Evolutionary conservation across 495 filamentous ascomycete species (phyloP).

Genomic region (Aspergillus funiculosus): DNA sequence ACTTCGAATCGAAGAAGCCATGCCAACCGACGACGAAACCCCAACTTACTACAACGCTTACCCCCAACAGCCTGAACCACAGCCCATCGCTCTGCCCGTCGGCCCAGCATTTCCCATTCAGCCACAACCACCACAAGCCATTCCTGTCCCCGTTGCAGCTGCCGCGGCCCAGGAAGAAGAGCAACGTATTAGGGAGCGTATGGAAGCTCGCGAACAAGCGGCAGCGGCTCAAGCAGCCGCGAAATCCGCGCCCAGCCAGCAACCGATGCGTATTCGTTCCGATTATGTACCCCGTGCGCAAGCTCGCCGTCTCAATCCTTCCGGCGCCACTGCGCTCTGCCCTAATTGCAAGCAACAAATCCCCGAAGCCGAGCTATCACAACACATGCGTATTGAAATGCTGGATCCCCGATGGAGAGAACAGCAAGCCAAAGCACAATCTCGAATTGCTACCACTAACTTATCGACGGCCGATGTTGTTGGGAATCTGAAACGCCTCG

Average conservation of each 20-base stretch:
- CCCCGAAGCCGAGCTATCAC: conserved; percentile 76
- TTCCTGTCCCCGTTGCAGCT: conserved; percentile 19
- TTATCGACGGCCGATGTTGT: conserved; percentile 82
- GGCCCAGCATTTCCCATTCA: conserved; percentile 35
- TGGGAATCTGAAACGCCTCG: conserved; percentile 92
- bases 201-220: conserved; percentile 62
- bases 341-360: conserved; percentile 93
- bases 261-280: conserved; percentile 83
- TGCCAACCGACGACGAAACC: conserved; percentile 70
- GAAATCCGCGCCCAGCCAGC: conserved; percentile 54
- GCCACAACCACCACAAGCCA: conserved; percentile 31
- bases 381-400: conserved; percentile 94
- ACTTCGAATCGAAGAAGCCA: conserved; percentile 89
- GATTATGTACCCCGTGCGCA: conserved; percentile 87
- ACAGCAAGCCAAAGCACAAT: conserved; percentile 81
- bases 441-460: conserved; percentile 79
- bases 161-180: conserved; percentile 58
- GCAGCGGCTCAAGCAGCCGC: conserved; percentile 75
- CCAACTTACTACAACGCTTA: conserved; percentile 53
- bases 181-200: conserved; percentile 59
- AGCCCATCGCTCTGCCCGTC: conserved; percentile 11
- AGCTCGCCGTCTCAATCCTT: conserved; percentile 55
- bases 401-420: conserved; percentile 96
- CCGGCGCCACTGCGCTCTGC: conserved; percentile 68
- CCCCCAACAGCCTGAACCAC: conserved; percentile 28